Percentiles rank a stretch among this genome's conserved stretches.
Conservation (phyloP, 2,329 filamentous ascomycete species). For the Pezicula radicicola region DNA sequence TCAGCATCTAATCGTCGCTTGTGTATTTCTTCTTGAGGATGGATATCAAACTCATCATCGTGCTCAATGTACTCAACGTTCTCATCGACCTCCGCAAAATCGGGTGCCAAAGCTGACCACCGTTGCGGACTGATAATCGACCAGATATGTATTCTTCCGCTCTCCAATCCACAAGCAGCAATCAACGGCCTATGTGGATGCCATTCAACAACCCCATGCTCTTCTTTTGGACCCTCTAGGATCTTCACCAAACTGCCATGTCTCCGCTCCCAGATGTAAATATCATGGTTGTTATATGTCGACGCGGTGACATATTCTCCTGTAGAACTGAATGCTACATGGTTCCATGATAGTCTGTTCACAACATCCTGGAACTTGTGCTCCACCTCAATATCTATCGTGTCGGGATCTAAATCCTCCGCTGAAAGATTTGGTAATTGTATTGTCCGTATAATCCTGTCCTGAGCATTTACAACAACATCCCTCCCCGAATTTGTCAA, state of each 20-base stretch:
- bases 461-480: conserved; percentile 87
- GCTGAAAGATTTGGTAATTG: conserved; percentile 75
- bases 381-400: conserved; percentile 85
- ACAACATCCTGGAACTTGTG: conserved; percentile 99
- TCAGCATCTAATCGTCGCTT: conserved; percentile 87
- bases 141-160: conserved; percentile 93
- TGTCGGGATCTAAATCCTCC: conserved; percentile 73
- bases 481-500: conserved; percentile 83
- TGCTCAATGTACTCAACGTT: conserved; percentile 95
- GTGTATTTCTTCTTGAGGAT: conserved; percentile 90
- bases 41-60: conserved; percentile 98
- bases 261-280: conserved; percentile 96
- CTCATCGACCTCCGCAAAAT: conserved; percentile 96
- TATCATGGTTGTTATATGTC: conserved; percentile 97
- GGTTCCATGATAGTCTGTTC: conserved; percentile 93
- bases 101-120: conserved; percentile 94
- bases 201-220: conserved; percentile 96
- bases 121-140: conserved; percentile 92
- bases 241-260: conserved; percentile 95
- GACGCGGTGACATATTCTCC: conserved; percentile 96
- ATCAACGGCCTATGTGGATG: conserved; percentile 85
- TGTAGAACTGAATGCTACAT: conserved; percentile 90
- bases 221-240: conserved; percentile 93
- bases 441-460: conserved; percentile 92
- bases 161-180: conserved; percentile 88